A percentile compares a stretch with the other conserved stretches of the same genome.
phyloP scores from a whole-genome alignment of 202 grass and related monocot genomes.

The Saccharum hybrid region DNA sequence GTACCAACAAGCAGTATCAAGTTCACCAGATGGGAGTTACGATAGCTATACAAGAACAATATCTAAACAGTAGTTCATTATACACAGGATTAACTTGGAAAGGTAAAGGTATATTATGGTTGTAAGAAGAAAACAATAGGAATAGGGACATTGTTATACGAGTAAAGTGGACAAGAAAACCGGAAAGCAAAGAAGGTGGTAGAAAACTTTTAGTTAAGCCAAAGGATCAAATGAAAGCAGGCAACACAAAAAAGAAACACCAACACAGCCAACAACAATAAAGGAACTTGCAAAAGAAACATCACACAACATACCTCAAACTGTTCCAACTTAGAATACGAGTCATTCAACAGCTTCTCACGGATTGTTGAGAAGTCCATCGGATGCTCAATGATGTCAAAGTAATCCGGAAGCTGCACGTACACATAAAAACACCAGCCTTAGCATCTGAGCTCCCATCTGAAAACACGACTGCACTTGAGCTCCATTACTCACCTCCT shows the following conservation, averaged over 20 bases:
- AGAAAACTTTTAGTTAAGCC: neutral
- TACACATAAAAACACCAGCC: slow-evolving; percentile 1
- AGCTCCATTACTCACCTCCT: slow-evolving; percentile 47
- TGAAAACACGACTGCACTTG: neutral
- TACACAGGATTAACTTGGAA: neutral
- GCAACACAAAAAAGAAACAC: slow-evolving; percentile 20
- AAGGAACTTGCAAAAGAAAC: slow-evolving; percentile 15
- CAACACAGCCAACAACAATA: slow-evolving; percentile 18
- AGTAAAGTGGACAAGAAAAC: neutral
- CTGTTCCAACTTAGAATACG: slow-evolving; percentile 58
- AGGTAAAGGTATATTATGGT: neutral
- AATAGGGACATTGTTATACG: neutral
- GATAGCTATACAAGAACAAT: neutral
- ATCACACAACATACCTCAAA: slow-evolving; percentile 64
- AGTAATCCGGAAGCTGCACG: slow-evolving; percentile 76
- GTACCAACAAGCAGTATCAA: slow-evolving; percentile 18
- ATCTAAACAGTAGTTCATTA: slow-evolving; percentile 8
- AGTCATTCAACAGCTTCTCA: slow-evolving; percentile 60
- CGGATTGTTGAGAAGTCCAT: slow-evolving; percentile 74
- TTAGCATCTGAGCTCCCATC: slow-evolving; percentile 9
- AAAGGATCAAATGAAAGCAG: slow-evolving; percentile 35
- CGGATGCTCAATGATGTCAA: slow-evolving; percentile 60
- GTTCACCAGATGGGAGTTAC: neutral
- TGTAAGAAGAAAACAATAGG: slow-evolving; percentile 19
- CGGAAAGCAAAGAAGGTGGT: neutral